Base-by-base conservation (phyloP, 106 monocot genomes). In the Platanthera zijinensis region DNA sequence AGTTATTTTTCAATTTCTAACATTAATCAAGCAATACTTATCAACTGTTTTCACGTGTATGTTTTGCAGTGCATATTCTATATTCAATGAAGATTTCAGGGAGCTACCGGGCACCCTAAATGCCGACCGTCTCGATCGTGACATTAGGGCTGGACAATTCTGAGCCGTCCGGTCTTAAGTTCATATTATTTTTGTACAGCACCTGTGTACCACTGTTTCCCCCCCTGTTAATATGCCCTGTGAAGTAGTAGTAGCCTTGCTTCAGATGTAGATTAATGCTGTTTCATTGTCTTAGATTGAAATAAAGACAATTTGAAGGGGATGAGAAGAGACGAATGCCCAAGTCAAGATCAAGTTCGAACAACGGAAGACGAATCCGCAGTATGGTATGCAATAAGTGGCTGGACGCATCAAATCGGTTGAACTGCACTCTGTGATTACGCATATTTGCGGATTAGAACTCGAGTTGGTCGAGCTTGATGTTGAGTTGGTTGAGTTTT, bases 21-120 rank as follows among this genome's bases (percentile, higher is more conserved):
- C 32, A 39, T 39, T 39, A 39, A 39, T 39, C 39, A 39, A 39
- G 39, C 39, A 39, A 53, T 53, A 14, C 53, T 53, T 53, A 53
- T 45, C 48, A 4, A 5, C 45, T 5, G 52, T 68, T 4, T 15
- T 63, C n/a, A 21, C 0, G 22, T 57, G 45, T 57, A 68, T 45
- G 10, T 75, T 30, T 30, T 84, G 69, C 88, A 99, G 97, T 84
- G 97, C 97, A 75, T 99, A 94, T 67, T 99, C 94, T 7, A 92
- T 99, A 86, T 94, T 92, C 79, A 94, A 92, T 74, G 97, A 99
- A 85, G 88, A 92, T 56, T 99, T 94, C 57, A 90, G 92, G 78
- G 97, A 99, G 86, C 89, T 94, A 25, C 94, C 94, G 8, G 97
- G 97, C 15, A 99, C 97, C 5, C 78, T 94, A 17, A 99, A 99